Base-by-base conservation (phyloP, 2,329 filamentous ascomycete genomes). In the Arthrobotrys sinensis region DNA sequence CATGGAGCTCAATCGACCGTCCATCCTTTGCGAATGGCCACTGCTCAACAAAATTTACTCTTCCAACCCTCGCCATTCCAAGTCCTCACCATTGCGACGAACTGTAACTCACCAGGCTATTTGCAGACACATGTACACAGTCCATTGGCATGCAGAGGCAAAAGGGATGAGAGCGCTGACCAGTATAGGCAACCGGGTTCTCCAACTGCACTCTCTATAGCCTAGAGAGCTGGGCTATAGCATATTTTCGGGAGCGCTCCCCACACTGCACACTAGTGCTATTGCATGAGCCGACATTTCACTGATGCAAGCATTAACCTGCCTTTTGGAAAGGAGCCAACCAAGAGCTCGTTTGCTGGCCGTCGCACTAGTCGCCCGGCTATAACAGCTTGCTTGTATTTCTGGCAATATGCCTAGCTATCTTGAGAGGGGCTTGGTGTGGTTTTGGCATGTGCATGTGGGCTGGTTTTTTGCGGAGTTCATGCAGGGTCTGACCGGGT, bases 281-380 rank as follows among this genome's bases (percentile, higher is more conserved):
- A 48, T 67, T 73, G 52, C 60, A 73, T 66, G 57, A 60, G 43
- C 69, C 50, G 43, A 52, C 32, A 36, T 65, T 65, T 52, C 21
- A 60, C 63, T 60, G 62, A 34, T 52, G 45, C 43, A 65, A 34
- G 71, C 63, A 53, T 76, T 53, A 76, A 76, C 52, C 63, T 68
- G 16, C 63, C 46, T 24, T 32, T 64, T 62, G 57, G 38, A 43
- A 67, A 21, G 38, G 34, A 52, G 43, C 46, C 40, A 52, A 48
- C 43, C 43, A 52, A 65, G 62, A 65, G 69, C 69, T 73, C 69
- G 34, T 63, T 40, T 28, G 40, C 12, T 60, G 62, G 50, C 38
- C 40, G 70, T 67, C 63, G 53, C 62, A 62, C 70, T 75, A 75
- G 70, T 75, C 70, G 70, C 70, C 70, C 70, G 70, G 70, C 63